Evolutionary conservation across 2,329 filamentous ascomycete genomes (phyloP).

Genomic region (Talaromyces sp.): DNA sequence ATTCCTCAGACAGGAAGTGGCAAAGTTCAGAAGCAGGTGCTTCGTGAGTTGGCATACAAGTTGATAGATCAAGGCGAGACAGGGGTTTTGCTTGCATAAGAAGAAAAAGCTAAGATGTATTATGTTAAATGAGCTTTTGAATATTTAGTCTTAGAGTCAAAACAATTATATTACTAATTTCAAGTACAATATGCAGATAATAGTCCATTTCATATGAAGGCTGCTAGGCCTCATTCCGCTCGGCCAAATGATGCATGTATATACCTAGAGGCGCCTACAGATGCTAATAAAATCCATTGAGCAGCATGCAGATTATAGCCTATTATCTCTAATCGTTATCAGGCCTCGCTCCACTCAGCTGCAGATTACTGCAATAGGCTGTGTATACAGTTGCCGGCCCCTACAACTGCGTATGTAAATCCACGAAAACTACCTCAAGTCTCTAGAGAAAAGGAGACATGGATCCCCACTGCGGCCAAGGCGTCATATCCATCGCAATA

Average conservation of each 20-base stretch:
- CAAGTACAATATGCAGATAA: not conserved
- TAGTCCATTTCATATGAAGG: no score
- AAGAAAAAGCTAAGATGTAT: not conserved
- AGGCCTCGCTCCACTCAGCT: no score
- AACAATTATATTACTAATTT: not conserved
- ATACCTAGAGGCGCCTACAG: no score
- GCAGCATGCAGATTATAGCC: no score
- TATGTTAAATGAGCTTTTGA: not conserved
- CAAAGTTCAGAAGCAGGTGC: conserved; percentile 63
- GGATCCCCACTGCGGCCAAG: conserved; percentile 9
- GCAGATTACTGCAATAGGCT: no score
- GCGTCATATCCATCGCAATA: conserved; percentile 6
- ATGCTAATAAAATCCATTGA: no score
- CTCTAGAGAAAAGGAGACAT: not conserved
- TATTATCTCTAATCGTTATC: no score
- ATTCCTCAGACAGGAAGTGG: conserved; percentile 69
- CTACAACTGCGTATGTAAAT: no score
- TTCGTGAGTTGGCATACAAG: conserved; percentile 48
- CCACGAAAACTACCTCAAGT: no score
- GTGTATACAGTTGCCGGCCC: no score
- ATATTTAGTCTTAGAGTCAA: not conserved
- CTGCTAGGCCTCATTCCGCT: no score
- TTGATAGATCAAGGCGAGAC: conserved; percentile 23
- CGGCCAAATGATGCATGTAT: no score
- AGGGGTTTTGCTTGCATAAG: not conserved